Evolutionary conservation across 2,329 filamentous ascomycete species (phyloP), one percentile per base, ranked within the genome.

Genomic region (Cylindrodendrum hubeiense): DNA sequence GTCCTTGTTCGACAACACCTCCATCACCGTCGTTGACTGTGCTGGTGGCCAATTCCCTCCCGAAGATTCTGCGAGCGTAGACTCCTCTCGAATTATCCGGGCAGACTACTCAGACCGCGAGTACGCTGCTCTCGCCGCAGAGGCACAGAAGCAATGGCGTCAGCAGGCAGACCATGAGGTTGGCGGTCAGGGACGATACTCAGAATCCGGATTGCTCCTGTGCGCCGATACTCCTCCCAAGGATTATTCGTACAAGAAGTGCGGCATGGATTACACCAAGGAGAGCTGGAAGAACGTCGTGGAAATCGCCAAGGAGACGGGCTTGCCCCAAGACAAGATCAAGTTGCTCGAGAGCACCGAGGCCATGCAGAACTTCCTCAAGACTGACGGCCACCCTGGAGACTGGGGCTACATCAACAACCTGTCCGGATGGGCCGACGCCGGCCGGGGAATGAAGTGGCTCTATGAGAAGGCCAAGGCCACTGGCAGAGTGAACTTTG

Each of bases 81-180:
- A 91, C 79, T 84, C 84, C 4, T 90, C 88, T 15, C 86, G 89
- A 69, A 90, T 91, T 71, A 84, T 91, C 68, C 85, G 90, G 61
- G 81, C 88, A 54, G 95, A 98, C 84, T 98, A 98, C 76, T 90
- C 93, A 5, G 90, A 95, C 75, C 82, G 88, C 0, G 87, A 90
- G 22, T 98, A 98, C 79, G 88, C 93, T 6, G 82, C 84, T 17
- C 88, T 98, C 49, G 94, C 91, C 21, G 85, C 88, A 19, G 83
- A 88, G 37, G 94, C 94, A 2, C 92, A 93, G 74, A 79, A 84
- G 19, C 83, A 86, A 75, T 96, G 90, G 93, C 88, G 91, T 72
- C 87, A 86, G 77, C 79, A 79, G 72, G 87, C 83, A 60, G 80
- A 85, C 33, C 79, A 84, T 5, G 82, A 87, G 22, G 81, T 90